These are phyloP conservation scores for Naumovozyma baii DNA, from an alignment of 805 yeast species.

Conservation along the genomic window DNA sequence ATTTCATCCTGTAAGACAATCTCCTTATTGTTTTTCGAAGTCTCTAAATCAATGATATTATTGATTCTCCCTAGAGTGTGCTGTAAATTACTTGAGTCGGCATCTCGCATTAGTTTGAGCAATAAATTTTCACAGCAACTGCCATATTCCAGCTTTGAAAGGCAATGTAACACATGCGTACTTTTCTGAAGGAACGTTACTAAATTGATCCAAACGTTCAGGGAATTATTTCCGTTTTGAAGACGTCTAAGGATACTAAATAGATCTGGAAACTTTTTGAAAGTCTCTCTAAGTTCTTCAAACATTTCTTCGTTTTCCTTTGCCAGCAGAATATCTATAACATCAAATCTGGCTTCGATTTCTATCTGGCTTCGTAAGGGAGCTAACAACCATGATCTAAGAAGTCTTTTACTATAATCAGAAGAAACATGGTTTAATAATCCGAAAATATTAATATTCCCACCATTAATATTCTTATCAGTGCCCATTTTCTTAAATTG, in stretches of 20 bases:
- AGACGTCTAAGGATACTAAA: constrained; percentile 13
- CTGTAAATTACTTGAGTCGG: constrained; percentile 8
- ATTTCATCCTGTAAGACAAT: constrained; percentile 27
- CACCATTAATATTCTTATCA: constrained; percentile 10
- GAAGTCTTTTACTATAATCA: constrained; percentile 21
- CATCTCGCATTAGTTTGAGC: constrained; percentile 4
- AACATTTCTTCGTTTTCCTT: constrained; percentile 14
- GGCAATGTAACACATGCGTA: constrained; percentile 8
- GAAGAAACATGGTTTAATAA: constrained; percentile 20
- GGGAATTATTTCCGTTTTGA: constrained; percentile 20
- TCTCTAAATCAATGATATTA: constrained; percentile 32
- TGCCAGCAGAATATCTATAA: constrained; percentile 20
- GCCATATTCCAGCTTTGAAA: constrained; percentile 7
- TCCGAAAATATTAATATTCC: constrained; percentile 15
- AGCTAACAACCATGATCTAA: constrained; percentile 30
- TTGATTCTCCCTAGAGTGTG: constrained; percentile 15
- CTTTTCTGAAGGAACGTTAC: constrained; percentile 16
- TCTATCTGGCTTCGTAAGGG: constrained; percentile 26
- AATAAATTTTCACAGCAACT: constrained; percentile 7
- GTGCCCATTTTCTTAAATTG: constrained; percentile 5
- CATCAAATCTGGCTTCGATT: constrained; percentile 26
- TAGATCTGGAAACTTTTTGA: constrained; percentile 28
- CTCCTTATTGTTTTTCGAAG: constrained; percentile 23
- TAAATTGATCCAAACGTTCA: constrained; percentile 27
- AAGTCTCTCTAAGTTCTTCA: constrained; percentile 12